Base-by-base conservation (phyloP, 306 rosid species). In the Rosa multiflora region DNA sequence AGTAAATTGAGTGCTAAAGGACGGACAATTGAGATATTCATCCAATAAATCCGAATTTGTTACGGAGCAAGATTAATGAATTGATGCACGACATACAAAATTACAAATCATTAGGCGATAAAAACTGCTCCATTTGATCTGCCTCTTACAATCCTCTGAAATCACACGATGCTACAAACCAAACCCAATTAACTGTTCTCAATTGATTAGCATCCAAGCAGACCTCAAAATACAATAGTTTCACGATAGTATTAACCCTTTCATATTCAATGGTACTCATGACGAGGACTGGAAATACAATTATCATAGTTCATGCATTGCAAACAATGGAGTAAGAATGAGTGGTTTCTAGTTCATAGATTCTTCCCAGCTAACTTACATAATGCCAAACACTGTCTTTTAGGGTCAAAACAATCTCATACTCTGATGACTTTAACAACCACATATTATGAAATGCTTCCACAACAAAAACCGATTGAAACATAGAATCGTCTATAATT, bases 391-490 rank as follows among this genome's bases (percentile, higher is more conserved):
- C 13, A 66, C 5, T 26, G 42, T 64, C 40, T 63, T 32, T 32
- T 5, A 15, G 37, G 11, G 40, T 40, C 11, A 6, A 18, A 35
- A 72, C 75, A 48, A 71, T 15, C 58, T 82, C 76, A 52, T 49
- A 72, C 23, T 47, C 43, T 3, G 40, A 15, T 4, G 42, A 47
- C 26, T 23, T 8, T 15, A 49, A 29, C 53, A 74, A 69, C 21
- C 51, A 61, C 39, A 62, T 76, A 17, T 43, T 40, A 68, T 56
- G 69, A 26, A 35, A 80, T 74, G 58, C 80, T n/a, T 74, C 78
- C 56, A 35, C 21, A 20, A 35, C 81, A 76, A 47, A 80, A 47
- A 32, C 68, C 20, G 21, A 77, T 49, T 37, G 26, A 7, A 80
- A 58, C 72, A 62, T 48, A 59, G 67, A 42, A 62, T 64, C 5